Base-by-base conservation (phyloP, 441 rosid species). In the Eutrema salsugineum region DNA sequence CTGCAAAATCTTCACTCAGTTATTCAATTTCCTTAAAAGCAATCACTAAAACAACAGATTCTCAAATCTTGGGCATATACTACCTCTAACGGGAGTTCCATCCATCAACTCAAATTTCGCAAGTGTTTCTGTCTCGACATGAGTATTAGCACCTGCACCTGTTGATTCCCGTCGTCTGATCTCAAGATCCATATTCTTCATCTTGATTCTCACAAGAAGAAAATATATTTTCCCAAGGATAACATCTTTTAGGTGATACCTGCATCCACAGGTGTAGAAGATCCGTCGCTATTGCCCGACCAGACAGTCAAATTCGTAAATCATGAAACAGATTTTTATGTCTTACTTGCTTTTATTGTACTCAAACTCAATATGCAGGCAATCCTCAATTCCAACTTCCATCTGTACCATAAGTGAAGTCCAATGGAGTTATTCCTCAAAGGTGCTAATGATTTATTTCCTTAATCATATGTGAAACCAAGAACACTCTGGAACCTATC, bases 341-440 rank as follows among this genome's bases (percentile, higher is more conserved):
- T 44, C 97, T 80, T 80, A 93, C 98, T 93, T 93, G 98, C 94
- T 93, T 86, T 93, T 91, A 49, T 84, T 85, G 88, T 91, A 93
- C 81, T 93, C 98, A 75, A 93, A 93, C 80, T 91, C 98, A 33
- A 93, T 93, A 76, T 93, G 98, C 27, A 93, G 81, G 79, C 98
- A 93, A 68, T 93, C 97, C 81, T 91, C 98, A 36, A 93, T 91
- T 53, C 98, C 98, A 46, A 93, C 97, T 88, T 93, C 98, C 97
- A 93, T 91, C 97, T 93, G 81, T 58, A 72, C 30, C 61, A 76
- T 48, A 48, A 58, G 70, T 16, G 54, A 56, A 60, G 67, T 43
- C 32, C 64, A 38, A 68, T 39, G 44, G 64, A 42, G 43, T 50
- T 42, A 38, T 50, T 32, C 20, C 66, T 28, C 38, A 24, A 7